Base-by-base conservation (phyloP, 2,329 filamentous ascomycete genomes). In the Calonectria naviculata region DNA sequence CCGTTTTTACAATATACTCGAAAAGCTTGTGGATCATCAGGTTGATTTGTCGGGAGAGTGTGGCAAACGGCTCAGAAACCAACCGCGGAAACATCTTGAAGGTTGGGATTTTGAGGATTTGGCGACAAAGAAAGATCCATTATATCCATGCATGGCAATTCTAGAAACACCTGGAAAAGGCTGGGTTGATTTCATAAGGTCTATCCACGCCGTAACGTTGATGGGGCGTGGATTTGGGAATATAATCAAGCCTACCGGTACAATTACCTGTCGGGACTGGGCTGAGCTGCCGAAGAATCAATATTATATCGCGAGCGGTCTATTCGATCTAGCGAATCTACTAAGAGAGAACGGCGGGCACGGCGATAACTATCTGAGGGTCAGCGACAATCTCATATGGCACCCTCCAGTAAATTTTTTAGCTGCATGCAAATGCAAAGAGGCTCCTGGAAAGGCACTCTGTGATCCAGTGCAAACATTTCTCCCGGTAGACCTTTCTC, bases 41-140 rank as follows among this genome's bases (percentile, higher is more conserved):
- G 38, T 54, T 1, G 24, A 70, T 8, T 42, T 74, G 5, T 47
- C 65, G 1, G 67, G 71, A 10, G 67, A 67, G 10, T 42, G 61
- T 49, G 76, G 73, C 3, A 15, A 68, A 2, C 70, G 69, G 1
- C 21, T 70, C n/a, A 72, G 21, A 9, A 15, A 34, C 9, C 65
- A 67, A 26, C 44, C 67, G 8, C 67, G 75, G n/a, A 71, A 68
- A 19, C 58, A 78, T 21, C 74, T 81, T n/a, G 78, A 80, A 46
- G 79, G 78, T 2, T 81, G 78, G 78, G 78, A 80, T 44, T 81
- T 81, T 65, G 67, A 49, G 0, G 78, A 81, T 19, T 13, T 81
- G 2, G 73, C 73, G 2, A 74, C 49, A 10, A 41, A 46, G 3
- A 26, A 56, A 10, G 75, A 77, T 47, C 70, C 71, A 2, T 13